Conservation (phyloP, 1,284 basidiomycete genomes). For the Cutaneotrichosporon daszewskae region DNA sequence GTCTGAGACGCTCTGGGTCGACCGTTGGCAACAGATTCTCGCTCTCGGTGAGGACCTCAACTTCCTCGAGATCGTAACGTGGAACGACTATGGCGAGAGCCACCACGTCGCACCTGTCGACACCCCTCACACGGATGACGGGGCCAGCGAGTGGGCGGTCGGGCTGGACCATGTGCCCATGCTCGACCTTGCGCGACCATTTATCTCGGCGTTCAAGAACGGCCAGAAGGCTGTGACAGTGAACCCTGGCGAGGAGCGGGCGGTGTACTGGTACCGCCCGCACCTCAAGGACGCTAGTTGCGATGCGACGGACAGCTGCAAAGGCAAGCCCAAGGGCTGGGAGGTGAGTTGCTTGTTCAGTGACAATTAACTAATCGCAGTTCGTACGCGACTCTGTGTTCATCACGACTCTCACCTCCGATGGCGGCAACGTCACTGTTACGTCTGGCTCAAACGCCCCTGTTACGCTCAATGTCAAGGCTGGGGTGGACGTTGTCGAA, state of each 20-base stretch:
- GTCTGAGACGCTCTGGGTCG: conserved; percentile 43
- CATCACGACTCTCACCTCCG: conserved; percentile 36
- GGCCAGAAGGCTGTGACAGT: conserved; percentile 29
- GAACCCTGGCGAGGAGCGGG: conserved; percentile 33
- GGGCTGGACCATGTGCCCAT: conserved; percentile 42
- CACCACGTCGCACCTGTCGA: conserved; percentile 42
- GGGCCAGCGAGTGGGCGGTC: conserved; percentile 35
- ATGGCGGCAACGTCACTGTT: conserved; percentile 38
- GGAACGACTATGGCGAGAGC: conserved; percentile 49
- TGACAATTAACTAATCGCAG: no score
- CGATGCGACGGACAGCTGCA: conserved; percentile 43
- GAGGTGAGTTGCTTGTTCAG: no score
- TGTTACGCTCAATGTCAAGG: conserved; percentile 24
- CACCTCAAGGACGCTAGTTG: conserved; percentile 40
- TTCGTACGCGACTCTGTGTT: conserved; percentile 39
- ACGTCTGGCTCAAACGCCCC: conserved; percentile 35
- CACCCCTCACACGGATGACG: conserved; percentile 41
- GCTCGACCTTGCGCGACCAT: conserved; percentile 43
- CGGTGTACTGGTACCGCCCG: conserved; percentile 47
- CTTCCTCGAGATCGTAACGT: conserved; percentile 46
- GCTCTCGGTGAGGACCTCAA: conserved; percentile 20
- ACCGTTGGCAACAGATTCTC: conserved; percentile 46
- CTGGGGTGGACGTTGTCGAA: conserved; percentile 32
- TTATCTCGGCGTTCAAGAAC: conserved; percentile 45
- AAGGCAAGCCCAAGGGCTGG: conserved; percentile 8